These are phyloP conservation scores for Mucor plumbeus DNA, from an alignment of 371 early-diverging fungal species.

Conservation along the genomic window DNA sequence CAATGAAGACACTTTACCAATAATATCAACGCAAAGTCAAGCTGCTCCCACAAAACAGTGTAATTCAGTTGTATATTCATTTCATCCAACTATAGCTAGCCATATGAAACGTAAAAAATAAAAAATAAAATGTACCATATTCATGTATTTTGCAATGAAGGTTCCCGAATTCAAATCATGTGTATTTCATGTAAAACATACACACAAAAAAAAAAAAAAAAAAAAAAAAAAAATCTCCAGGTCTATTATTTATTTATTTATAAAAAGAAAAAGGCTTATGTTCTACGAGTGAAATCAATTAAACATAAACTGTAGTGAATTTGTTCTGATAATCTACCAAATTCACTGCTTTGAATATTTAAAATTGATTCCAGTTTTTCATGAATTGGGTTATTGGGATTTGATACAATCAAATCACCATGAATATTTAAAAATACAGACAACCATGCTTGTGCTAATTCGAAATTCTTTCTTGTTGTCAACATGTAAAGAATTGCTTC, in stretches of 20 bases:
- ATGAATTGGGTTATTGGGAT: conserved; percentile 57
- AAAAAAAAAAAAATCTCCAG: not conserved
- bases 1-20: conserved; percentile 2
- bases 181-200: not conserved
- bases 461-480: conserved; percentile 77
- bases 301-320: conserved; percentile 84
- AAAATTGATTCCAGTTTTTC: conserved; percentile 53
- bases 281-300: conserved; percentile 77
- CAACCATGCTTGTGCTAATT: conserved; percentile 84
- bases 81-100: conserved; percentile 22
- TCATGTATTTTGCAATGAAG: not conserved
- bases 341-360: conserved; percentile 57
- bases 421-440: conserved; percentile 78
- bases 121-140: not conserved
- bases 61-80: conserved; percentile 16
- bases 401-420: conserved; percentile 75
- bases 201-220: not conserved
- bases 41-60: not conserved
- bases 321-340: conserved; percentile 70
- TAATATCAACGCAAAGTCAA: not conserved
- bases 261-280: conserved; percentile 21
- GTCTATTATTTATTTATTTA: conserved; percentile 2
- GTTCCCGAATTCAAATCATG: conserved; percentile 14
- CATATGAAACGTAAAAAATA: conserved; percentile 15
- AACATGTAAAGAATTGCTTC: conserved; percentile 67